Percentiles rank a stretch among this genome's conserved stretches.
Conservation (phyloP, 306 rosid species). For the Ziziphus jujuba region DNA sequence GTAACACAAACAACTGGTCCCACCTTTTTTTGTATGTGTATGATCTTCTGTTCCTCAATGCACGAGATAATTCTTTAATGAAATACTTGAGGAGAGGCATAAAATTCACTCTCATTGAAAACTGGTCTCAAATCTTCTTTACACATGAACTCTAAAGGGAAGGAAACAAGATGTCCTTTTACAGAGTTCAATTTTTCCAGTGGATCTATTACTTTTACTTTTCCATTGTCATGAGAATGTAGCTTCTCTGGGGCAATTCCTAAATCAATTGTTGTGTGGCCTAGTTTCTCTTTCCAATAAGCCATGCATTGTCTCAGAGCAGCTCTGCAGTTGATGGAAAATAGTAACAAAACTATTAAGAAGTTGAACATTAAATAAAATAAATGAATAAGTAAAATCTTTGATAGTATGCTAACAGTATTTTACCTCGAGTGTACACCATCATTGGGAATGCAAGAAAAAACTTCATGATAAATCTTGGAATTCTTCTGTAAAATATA, state of each 20-base stretch:
- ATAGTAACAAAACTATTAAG: background rate
- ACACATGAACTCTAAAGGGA: slow-evolving; percentile 44
- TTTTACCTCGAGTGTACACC: slow-evolving; percentile 40
- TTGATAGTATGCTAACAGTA: too few species aligned
- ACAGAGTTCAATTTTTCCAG: slow-evolving; percentile 37
- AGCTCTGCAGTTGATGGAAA: slow-evolving; percentile 24
- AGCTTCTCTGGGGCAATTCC: slow-evolving; percentile 45
- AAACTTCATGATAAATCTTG: slow-evolving; percentile 40
- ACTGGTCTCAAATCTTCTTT: slow-evolving; percentile 47
- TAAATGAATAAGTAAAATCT: background rate
- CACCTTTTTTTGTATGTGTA: background rate
- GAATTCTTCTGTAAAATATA: slow-evolving; percentile 39
- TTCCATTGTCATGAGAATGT: slow-evolving; percentile 22
- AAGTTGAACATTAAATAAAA: background rate
- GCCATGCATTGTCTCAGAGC: slow-evolving; percentile 38
- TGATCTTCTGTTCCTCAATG: background rate
- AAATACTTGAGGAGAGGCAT: slow-evolving; percentile 49
- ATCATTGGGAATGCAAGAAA: slow-evolving; percentile 49
- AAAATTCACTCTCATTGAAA: slow-evolving; percentile 49
- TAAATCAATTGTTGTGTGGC: slow-evolving; percentile 45
- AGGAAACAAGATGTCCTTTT: slow-evolving; percentile 45
- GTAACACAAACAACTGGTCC: background rate
- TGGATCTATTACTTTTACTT: slow-evolving; percentile 26
- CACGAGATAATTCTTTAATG: slow-evolving; percentile 10
- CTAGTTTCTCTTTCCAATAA: slow-evolving; percentile 36